Evolutionary conservation across 805 yeast species (phyloP).

Genomic region (Saccharomycopsis vini): DNA sequence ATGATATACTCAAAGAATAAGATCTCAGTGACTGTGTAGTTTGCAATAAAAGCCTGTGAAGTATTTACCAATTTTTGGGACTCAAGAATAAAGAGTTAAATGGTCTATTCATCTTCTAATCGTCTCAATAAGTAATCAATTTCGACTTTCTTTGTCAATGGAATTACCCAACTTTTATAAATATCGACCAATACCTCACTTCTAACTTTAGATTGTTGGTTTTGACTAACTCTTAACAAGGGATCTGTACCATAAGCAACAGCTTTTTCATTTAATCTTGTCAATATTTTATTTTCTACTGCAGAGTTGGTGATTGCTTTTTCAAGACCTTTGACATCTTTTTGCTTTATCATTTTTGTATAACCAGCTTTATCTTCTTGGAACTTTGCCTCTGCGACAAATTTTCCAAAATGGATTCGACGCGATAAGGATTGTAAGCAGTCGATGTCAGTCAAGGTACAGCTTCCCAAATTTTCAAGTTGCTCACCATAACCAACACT

Average conservation of each 20-base stretch:
- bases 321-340: conserved; percentile 66
- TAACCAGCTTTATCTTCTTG: conserved; percentile 55
- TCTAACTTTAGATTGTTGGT: conserved; percentile 61
- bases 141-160: conserved; percentile 91
- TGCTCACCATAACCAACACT: conserved; percentile 65
- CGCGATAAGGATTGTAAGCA: conserved; percentile 81
- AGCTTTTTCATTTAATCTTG: conserved; percentile 72
- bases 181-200: conserved; percentile 77
- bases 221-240: conserved; percentile 58
- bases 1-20: too few species aligned
- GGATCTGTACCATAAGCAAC: conserved; percentile 87
- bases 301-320: conserved; percentile 76
- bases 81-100: neutral
- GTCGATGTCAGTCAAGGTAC: conserved; percentile 77
- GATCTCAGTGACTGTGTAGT: too few species aligned
- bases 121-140: conserved; percentile 83
- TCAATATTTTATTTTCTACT: conserved; percentile 78
- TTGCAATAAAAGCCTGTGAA: neutral
- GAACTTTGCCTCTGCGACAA: conserved; percentile 94
- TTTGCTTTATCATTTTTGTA: conserved; percentile 52
- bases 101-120: conserved; percentile 64
- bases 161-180: conserved; percentile 83
- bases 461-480: conserved; percentile 79
- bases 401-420: conserved; percentile 93
- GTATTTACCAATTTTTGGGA: neutral